phyloP scores from a whole-genome alignment of 2,329 filamentous ascomycete species.

The Epichloe amarillans region DNA sequence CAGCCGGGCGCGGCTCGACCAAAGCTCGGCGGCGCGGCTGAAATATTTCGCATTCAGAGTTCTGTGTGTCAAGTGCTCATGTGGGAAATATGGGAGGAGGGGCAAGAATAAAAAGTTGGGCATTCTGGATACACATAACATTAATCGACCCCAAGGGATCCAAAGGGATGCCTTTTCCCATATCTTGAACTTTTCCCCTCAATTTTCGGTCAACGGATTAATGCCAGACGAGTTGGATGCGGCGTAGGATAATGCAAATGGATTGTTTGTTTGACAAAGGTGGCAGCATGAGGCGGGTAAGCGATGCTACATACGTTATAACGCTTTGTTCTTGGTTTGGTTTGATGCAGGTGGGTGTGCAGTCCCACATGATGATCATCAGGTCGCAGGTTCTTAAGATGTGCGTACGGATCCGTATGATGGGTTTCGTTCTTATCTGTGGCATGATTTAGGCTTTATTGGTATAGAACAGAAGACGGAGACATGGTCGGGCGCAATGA shows the following conservation, averaged over 20 bases:
- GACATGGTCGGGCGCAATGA: background rate
- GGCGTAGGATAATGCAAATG: background rate
- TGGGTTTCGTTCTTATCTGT: background rate
- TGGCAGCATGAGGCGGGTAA: background rate
- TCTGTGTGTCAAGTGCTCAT: background rate
- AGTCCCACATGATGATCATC: background rate
- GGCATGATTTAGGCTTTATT: background rate
- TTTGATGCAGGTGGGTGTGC: background rate
- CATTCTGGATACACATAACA: background rate
- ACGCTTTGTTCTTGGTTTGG: background rate
- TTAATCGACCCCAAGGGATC: too few relatives aligned
- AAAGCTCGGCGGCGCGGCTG: slow-evolving; percentile 18
- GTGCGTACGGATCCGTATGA: background rate
- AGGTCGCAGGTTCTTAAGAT: background rate
- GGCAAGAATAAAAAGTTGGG: background rate
- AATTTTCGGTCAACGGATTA: background rate
- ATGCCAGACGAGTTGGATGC: background rate
- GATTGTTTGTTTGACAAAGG: background rate
- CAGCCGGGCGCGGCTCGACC: slow-evolving; percentile 13
- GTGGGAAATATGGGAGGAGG: background rate
- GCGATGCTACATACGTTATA: background rate
- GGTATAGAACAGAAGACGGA: background rate
- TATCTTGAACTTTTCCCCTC: too few relatives aligned
- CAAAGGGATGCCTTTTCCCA: too few relatives aligned
- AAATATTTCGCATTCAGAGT: background rate